Conservation (phyloP, 2,329 filamentous ascomycete species). For the Didymella lethalis region DNA sequence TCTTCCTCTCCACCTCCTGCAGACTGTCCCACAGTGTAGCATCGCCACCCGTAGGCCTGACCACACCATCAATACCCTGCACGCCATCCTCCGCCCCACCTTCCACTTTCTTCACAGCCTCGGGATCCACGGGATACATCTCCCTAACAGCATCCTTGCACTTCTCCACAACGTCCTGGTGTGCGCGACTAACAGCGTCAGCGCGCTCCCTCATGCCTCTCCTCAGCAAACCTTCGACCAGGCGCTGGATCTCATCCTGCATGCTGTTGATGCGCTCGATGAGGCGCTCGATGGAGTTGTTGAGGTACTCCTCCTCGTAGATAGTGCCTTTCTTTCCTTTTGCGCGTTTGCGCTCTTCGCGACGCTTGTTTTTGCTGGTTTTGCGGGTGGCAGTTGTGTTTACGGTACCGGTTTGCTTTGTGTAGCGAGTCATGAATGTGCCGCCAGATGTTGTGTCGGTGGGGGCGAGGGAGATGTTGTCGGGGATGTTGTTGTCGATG, state of each 20-base stretch:
- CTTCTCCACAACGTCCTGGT: slow-evolving; percentile 75
- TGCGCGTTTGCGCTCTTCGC: slow-evolving; percentile 95
- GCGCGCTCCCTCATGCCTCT: slow-evolving; percentile 89
- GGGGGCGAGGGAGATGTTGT: slow-evolving; percentile 90
- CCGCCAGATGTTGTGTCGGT: slow-evolving; percentile 79
- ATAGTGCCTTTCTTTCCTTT: slow-evolving; percentile 95
- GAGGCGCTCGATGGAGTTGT: slow-evolving; percentile 83
- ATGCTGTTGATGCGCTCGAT: slow-evolving; percentile 81
- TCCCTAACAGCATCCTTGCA: slow-evolving; percentile 73
- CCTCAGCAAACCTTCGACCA: slow-evolving; percentile 79
- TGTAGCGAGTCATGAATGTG: slow-evolving; percentile 94
- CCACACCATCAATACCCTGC: slow-evolving; percentile 30
- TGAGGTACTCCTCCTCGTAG: slow-evolving; percentile 96
- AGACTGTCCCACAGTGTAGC: slow-evolving; percentile 57
- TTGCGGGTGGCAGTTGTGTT: slow-evolving; percentile 78
- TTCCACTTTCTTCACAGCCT: slow-evolving; percentile 3
- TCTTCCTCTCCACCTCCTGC: slow-evolving; percentile 49
- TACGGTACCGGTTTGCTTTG: slow-evolving; percentile 75
- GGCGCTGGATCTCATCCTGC: slow-evolving; percentile 73
- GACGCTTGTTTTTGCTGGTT: slow-evolving; percentile 84
- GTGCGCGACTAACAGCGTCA: slow-evolving; percentile 74
- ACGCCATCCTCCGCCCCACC: slow-evolving; percentile 35
- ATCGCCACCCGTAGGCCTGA: slow-evolving; percentile 53
- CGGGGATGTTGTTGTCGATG: slow-evolving; percentile 72
- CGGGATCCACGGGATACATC: slow-evolving; percentile 34